Conservation (phyloP, 352 stramenopile genomes). For the Nothophytophthora sp. region DNA sequence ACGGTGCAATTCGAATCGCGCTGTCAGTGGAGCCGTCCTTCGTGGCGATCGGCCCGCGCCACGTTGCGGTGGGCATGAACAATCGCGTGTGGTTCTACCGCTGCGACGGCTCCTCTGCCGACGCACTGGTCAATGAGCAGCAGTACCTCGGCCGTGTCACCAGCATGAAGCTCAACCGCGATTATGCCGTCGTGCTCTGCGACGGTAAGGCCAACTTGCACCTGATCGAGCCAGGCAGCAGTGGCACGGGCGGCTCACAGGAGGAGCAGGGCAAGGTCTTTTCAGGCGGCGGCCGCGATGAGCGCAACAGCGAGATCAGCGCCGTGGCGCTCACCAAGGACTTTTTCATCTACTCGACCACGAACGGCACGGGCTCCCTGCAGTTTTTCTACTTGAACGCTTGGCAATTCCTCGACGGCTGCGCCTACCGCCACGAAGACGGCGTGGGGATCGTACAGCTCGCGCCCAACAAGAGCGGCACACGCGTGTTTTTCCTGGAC, state of each 20-base stretch:
- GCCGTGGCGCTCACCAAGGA: conserved; percentile 91
- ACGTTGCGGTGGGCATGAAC: conserved; percentile 95
- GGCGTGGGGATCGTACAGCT: conserved; percentile 78
- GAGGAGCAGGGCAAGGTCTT: conserved; percentile 82
- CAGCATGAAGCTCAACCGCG: conserved; percentile 86
- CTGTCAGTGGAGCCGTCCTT: conserved; percentile 92
- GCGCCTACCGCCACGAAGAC: conserved; percentile 83
- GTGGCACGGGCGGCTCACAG: conserved; percentile 22
- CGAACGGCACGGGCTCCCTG: conserved; percentile 86
- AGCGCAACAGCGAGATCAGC: conserved; percentile 85
- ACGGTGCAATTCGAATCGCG: conserved; percentile 71
- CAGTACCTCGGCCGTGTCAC: conserved; percentile 92
- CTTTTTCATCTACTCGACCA: conserved; percentile 92
- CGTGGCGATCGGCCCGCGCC: conserved; percentile 82
- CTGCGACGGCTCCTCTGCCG: conserved; percentile 64
- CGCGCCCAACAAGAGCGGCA: conserved; percentile 69
- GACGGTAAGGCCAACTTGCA: conserved; percentile 91
- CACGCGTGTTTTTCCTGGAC: conserved; percentile 88
- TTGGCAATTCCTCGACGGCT: conserved; percentile 85
- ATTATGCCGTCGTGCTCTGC: conserved; percentile 88
- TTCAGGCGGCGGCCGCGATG: conserved; percentile 68
- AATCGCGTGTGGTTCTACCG: conserved; percentile 94
- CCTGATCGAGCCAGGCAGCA: conserved; percentile 75
- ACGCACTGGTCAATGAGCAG: conserved; percentile 88
- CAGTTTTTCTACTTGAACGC: conserved; percentile 92